Evolutionary conservation across 2,329 filamentous ascomycete species (phyloP).

Genomic region (Hysterium pulicare): DNA sequence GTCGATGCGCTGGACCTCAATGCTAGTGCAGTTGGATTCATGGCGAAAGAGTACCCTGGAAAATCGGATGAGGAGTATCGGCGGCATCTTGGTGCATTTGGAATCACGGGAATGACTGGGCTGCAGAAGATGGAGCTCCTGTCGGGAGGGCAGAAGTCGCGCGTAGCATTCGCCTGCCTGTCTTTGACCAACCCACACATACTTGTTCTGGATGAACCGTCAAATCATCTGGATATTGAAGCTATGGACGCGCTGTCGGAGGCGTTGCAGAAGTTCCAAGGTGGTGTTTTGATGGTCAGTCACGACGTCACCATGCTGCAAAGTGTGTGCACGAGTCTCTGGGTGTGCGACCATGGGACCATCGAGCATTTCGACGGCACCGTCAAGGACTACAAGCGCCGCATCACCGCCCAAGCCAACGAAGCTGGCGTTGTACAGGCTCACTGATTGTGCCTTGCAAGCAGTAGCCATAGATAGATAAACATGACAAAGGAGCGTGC

Average conservation of each 20-base stretch:
- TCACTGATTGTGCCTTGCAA: conserved; percentile 28
- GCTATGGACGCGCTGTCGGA: conserved; percentile 93
- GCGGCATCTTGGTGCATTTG: conserved; percentile 82
- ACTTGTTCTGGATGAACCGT: conserved; percentile 95
- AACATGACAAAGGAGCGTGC: not conserved
- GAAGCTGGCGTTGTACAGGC: conserved; percentile 76
- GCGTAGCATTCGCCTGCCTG: conserved; percentile 96
- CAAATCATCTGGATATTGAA: conserved; percentile 98
- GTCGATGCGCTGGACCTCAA: conserved; percentile 92
- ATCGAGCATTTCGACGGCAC: conserved; percentile 96
- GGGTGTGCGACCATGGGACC: conserved; percentile 92
- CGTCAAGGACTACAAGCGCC: conserved; percentile 96
- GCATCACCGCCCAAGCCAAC: conserved; percentile 85
- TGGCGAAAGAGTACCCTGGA: conserved; percentile 88
- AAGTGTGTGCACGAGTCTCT: conserved; percentile 89
- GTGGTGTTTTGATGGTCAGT: conserved; percentile 95
- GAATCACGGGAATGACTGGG: conserved; percentile 88
- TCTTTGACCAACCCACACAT: conserved; percentile 94
- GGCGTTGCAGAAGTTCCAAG: conserved; percentile 81
- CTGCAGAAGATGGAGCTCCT: conserved; percentile 92
- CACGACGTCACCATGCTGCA: conserved; percentile 99
- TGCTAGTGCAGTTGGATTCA: conserved; percentile 87
- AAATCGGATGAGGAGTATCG: conserved; percentile 96
- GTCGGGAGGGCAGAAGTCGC: conserved; percentile 96
- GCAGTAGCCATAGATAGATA: not conserved